Conservation (phyloP, 345 rosid genomes). For the Eucalyptus fibrosa region DNA sequence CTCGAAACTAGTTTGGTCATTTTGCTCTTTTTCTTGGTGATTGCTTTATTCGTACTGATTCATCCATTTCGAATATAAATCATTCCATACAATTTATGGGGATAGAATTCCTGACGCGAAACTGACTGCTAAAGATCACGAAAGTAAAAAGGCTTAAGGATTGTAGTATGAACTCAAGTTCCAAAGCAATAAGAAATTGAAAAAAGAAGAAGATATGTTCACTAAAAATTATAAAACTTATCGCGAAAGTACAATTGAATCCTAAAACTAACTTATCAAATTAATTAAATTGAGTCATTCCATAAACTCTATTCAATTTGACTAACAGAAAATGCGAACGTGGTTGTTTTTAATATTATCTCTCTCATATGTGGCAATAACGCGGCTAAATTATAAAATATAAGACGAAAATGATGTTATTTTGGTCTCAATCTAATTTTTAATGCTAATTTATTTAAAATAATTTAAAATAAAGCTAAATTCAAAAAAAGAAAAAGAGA, state of each 20-base stretch:
- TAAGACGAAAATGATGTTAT: no score
- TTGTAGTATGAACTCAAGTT: fast-evolving
- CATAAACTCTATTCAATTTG: fast-evolving
- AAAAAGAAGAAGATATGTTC: fast-evolving
- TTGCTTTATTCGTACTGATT: not conserved
- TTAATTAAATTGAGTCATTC: no score
- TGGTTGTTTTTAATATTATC: fast-evolving
- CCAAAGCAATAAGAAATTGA: not conserved
- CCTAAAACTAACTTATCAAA: no score
- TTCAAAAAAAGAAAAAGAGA: no score
- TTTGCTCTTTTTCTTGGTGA: not conserved
- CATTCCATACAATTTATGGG: not conserved
- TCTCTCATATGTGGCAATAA: no score
- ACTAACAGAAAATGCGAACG: fast-evolving
- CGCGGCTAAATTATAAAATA: no score
- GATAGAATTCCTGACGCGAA: not conserved
- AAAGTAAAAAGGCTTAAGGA: not conserved
- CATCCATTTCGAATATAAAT: not conserved
- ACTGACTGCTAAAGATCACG: fast-evolving
- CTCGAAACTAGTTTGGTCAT: not conserved
- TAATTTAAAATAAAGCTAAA: no score
- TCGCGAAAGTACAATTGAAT: fast-evolving
- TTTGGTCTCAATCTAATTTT: no score
- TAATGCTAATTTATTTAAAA: no score
- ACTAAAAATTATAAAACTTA: fast-evolving